phyloP scores from a whole-genome alignment of 2,329 filamentous ascomycete genomes.

The Nakataea oryzae region DNA sequence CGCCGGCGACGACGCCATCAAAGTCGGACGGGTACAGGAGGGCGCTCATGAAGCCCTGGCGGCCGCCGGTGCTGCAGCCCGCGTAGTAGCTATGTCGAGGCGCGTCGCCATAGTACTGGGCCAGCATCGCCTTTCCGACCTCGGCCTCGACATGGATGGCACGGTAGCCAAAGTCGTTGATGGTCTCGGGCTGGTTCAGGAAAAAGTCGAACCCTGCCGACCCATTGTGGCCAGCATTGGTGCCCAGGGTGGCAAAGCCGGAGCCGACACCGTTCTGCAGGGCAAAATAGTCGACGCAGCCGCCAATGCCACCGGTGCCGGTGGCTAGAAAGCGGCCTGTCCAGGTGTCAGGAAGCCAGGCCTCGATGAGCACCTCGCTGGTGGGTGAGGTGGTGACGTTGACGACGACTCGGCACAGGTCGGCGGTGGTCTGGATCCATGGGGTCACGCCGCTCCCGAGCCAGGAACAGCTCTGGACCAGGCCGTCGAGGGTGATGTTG shows the following conservation, averaged over 20 bases:
- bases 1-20: constrained; percentile 23
- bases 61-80: constrained; percentile 49
- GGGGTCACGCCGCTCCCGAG: too few relatives aligned
- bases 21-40: constrained; percentile 46
- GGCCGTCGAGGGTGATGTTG: background rate
- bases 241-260: constrained; percentile 35
- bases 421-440: background rate
- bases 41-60: constrained; percentile 44
- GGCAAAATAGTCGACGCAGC: constrained; percentile 36
- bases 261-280: constrained; percentile 29
- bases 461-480: background rate
- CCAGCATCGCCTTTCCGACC: constrained; percentile 33
- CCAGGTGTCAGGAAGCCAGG: constrained; percentile 36
- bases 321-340: constrained; percentile 33
- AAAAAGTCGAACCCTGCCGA: constrained; percentile 24
- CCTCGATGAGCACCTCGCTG: constrained; percentile 33
- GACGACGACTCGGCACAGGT: constrained; percentile 17
- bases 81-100: constrained; percentile 39
- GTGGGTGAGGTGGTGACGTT: constrained; percentile 19
- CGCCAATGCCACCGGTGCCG: constrained; percentile 36
- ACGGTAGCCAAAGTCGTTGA: constrained; percentile 22
- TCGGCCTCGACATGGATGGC: constrained; percentile 34
- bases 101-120: constrained; percentile 31
- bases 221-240: constrained; percentile 40
- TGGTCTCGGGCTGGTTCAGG: constrained; percentile 23